phyloP scores from a whole-genome alignment of 192 early-diverging fungal species.

The Podila epicladia region DNA sequence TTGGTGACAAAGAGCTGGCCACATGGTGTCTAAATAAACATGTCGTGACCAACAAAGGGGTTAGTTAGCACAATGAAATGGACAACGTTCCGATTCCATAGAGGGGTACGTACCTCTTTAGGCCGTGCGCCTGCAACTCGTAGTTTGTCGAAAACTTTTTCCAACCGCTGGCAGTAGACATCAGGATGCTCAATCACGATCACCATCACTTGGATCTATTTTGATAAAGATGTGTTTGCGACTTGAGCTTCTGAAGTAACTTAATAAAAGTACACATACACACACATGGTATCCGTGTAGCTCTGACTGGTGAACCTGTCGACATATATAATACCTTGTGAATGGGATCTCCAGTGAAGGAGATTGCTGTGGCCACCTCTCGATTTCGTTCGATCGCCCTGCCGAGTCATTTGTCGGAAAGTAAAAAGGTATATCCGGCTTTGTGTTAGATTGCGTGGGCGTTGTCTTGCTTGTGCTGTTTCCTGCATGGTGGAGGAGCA shows the following conservation, averaged over 20 bases:
- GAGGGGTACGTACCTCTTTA: constrained; percentile 33
- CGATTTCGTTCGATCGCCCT: constrained; percentile 51
- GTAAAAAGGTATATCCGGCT: no score
- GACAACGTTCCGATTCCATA: no score
- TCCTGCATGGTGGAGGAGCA: not conserved
- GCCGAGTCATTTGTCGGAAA: not conserved
- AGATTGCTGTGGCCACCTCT: constrained; percentile 41
- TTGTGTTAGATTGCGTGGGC: not conserved
- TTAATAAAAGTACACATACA: not conserved
- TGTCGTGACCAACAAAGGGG: no score
- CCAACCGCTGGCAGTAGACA: constrained; percentile 34
- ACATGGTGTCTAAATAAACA: constrained; percentile 50
- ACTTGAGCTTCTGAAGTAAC: not conserved
- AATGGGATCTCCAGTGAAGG: constrained; percentile 41
- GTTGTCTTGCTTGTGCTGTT: not conserved
- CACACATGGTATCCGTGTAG: not conserved
- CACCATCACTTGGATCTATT: constrained; percentile 18
- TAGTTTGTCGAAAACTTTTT: constrained; percentile 38
- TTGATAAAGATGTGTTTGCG: not conserved
- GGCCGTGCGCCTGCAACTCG: constrained; percentile 26
- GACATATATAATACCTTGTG: constrained; percentile 19
- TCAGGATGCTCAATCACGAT: constrained; percentile 37
- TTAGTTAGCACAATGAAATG: no score
- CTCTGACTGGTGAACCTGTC: not conserved
- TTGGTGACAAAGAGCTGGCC: constrained; percentile 60